A percentile compares a stretch with the other conserved stretches of the same genome.
These are phyloP conservation scores for Myriosclerotinia duriaeana DNA, from an alignment of 2,329 filamentous ascomycete species.

Conservation along the genomic window DNA sequence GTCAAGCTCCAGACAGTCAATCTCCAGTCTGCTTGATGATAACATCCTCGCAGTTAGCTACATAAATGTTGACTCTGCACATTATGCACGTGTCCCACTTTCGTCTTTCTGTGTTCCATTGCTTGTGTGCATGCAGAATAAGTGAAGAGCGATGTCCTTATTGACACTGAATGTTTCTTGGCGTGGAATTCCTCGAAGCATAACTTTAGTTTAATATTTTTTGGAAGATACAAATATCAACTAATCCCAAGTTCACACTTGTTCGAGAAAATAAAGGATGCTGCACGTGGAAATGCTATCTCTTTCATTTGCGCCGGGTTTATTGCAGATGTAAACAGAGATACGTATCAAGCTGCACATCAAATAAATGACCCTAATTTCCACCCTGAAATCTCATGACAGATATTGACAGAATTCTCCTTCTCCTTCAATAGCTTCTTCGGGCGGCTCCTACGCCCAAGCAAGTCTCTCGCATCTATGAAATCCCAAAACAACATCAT, in stretches of 20 bases:
- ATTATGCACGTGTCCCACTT: not conserved
- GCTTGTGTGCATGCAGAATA: too few relatives aligned
- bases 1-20: not conserved
- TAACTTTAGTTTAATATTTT: too few relatives aligned
- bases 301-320: not conserved
- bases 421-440: not conserved
- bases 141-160: not conserved
- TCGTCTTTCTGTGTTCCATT: too few relatives aligned
- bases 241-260: not conserved
- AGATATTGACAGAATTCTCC: not conserved
- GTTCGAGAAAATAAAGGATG: too few relatives aligned
- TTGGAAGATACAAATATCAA: not conserved
- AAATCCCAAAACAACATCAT: constrained; percentile 15
- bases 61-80: too few relatives aligned
- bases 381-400: not conserved
- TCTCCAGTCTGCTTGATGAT: not conserved
- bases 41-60: not conserved
- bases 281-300: not conserved
- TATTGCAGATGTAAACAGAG: too few relatives aligned
- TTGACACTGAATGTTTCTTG: not conserved
- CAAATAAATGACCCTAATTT: not conserved
- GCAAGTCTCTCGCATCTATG: constrained; percentile 14
- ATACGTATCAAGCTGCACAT: too few relatives aligned
- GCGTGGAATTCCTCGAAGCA: not conserved
- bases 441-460: not conserved